These are phyloP conservation scores for Solanum etuberosum DNA, from an alignment of 257 asterid genomes.

Conservation along the genomic window DNA sequence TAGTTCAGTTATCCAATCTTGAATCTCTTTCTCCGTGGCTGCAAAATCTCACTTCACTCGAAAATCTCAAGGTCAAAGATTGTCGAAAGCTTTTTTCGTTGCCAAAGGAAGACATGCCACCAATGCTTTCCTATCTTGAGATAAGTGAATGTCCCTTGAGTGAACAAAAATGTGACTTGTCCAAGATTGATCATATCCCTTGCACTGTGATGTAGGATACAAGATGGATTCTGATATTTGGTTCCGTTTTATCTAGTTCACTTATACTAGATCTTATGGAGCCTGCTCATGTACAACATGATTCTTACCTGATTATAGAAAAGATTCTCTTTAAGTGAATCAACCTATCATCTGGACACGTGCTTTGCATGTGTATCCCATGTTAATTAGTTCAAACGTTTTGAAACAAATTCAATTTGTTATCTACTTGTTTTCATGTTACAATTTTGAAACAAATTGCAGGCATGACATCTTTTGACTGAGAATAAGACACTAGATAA, in stretches of 20 bases:
- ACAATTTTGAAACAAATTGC: too few species aligned
- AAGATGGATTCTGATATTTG: neutral
- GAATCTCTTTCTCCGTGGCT: conserved; percentile 43
- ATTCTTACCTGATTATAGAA: too few species aligned
- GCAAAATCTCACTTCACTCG: conserved; percentile 35
- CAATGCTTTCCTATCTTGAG: conserved; percentile 35
- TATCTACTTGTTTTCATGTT: neutral
- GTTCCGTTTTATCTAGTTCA: neutral
- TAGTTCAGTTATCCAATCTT: conserved; percentile 15
- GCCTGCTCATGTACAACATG: neutral
- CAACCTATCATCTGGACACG: neutral
- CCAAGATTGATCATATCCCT: conserved; percentile 39
- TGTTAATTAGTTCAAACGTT: neutral
- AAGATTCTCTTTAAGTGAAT: too few species aligned
- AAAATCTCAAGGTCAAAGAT: conserved; percentile 33
- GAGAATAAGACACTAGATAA: too few species aligned
- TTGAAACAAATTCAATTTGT: neutral
- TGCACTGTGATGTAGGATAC: conserved; percentile 32
- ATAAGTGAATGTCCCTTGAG: conserved; percentile 32
- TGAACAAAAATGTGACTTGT: conserved; percentile 20
- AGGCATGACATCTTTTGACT: too few species aligned
- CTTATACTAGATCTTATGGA: neutral
- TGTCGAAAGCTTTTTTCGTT: conserved; percentile 22
- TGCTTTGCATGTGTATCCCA: neutral
- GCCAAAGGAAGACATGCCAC: conserved; percentile 32